phyloP scores from a whole-genome alignment of 2,329 filamentous ascomycete genomes.

The Myriosclerotinia curreyana region DNA sequence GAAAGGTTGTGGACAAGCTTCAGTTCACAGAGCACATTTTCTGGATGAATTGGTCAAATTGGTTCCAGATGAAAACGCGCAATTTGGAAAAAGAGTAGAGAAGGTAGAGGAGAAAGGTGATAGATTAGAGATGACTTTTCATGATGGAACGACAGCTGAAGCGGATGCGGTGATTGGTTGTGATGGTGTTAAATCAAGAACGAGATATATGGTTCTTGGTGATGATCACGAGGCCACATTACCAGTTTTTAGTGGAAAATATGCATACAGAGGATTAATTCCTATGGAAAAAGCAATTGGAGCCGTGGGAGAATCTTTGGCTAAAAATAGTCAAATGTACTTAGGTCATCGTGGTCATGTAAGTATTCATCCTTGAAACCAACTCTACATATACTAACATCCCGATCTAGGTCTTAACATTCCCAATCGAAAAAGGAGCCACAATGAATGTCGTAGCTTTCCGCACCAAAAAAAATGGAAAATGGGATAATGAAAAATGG shows the following conservation, averaged over 20 bases:
- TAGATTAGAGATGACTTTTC: slow-evolving; percentile 42
- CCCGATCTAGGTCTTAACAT: slow-evolving; percentile 15
- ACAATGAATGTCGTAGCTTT: slow-evolving; percentile 52
- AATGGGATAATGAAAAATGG: slow-evolving; percentile 43
- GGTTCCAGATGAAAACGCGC: slow-evolving; percentile 41
- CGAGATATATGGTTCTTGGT: slow-evolving; percentile 51
- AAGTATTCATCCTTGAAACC: slow-evolving; percentile 56
- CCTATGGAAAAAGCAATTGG: slow-evolving; percentile 53
- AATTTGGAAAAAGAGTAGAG: slow-evolving; percentile 41
- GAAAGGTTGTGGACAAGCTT: slow-evolving; percentile 31
- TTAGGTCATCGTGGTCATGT: slow-evolving; percentile 54
- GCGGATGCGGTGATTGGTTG: slow-evolving; percentile 23
- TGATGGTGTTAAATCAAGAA: slow-evolving; percentile 46
- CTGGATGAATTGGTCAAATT: slow-evolving; percentile 39
- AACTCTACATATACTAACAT: slow-evolving; percentile 26
- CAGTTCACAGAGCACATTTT: slow-evolving; percentile 38
- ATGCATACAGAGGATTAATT: slow-evolving; percentile 58
- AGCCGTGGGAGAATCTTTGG: slow-evolving; percentile 48
- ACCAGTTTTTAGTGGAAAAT: slow-evolving; percentile 53
- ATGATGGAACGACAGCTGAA: slow-evolving; percentile 44
- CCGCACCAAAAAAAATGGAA: slow-evolving; percentile 34
- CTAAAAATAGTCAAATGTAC: slow-evolving; percentile 51
- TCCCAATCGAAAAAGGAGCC: slow-evolving; percentile 48
- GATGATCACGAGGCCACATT: slow-evolving; percentile 44
- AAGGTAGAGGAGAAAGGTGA: slow-evolving; percentile 34